Conservation (phyloP, 2,329 filamentous ascomycete genomes). For the Penicillium fuscoglaucum region DNA sequence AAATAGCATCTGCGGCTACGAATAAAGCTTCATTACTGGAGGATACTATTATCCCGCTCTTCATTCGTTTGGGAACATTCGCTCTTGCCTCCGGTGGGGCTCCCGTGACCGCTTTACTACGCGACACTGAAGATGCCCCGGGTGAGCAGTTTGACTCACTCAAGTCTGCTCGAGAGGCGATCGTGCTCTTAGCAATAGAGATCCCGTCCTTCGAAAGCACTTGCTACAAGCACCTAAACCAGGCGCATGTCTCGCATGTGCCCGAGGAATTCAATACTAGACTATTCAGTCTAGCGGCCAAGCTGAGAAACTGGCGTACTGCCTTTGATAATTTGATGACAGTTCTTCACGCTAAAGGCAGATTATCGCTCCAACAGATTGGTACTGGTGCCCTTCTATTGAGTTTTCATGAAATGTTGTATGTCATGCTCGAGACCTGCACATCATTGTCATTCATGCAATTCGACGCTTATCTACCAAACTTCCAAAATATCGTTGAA, state of each 20-base stretch:
- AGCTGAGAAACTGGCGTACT: constrained; percentile 26
- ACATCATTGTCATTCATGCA: constrained; percentile 21
- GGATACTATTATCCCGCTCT: constrained; percentile 32
- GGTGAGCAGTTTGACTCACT: constrained; percentile 21
- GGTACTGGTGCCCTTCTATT: constrained; percentile 25
- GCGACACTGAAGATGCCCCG: constrained; percentile 12
- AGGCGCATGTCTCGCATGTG: constrained; percentile 10
- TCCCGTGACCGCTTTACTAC: constrained; percentile 15
- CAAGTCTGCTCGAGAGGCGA: constrained; percentile 29
- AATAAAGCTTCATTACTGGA: constrained; percentile 20
- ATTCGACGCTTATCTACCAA: constrained; percentile 25
- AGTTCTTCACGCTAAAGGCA: not conserved
- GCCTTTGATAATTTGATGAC: constrained; percentile 24
- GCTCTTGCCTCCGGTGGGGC: constrained; percentile 16
- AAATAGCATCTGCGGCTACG: constrained; percentile 8
- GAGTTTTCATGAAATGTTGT: constrained; percentile 27
- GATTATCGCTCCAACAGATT: constrained; percentile 17
- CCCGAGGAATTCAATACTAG: constrained; percentile 16
- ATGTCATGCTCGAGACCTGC: constrained; percentile 25
- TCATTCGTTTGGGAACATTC: constrained; percentile 30
- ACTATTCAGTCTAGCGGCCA: constrained; percentile 17
- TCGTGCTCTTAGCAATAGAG: constrained; percentile 28
- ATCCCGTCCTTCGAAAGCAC: constrained; percentile 24
- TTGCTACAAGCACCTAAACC: constrained; percentile 21
- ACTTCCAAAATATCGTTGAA: constrained; percentile 31